These are phyloP conservation scores for Aspergillus hancockii DNA, from an alignment of 495 filamentous ascomycete species.

Conservation along the genomic window DNA sequence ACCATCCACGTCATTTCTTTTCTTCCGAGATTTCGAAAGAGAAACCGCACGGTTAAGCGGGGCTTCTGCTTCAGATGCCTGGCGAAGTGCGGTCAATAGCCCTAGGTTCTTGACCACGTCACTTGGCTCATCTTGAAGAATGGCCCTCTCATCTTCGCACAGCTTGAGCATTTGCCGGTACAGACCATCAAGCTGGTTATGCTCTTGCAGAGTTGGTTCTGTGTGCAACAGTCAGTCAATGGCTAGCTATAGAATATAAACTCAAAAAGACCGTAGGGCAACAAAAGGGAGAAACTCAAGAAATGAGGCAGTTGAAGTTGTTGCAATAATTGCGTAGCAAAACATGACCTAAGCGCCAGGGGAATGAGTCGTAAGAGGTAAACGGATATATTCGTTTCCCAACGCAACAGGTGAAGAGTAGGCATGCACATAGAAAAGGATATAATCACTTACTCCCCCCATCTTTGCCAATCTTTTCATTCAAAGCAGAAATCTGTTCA, in stretches of 20 bases:
- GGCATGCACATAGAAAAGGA: constrained; percentile 1
- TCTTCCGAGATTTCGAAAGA: constrained; percentile 59
- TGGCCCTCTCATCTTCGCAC: constrained; percentile 60
- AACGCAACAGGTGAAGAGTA: background rate
- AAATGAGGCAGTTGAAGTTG: background rate
- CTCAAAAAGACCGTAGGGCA: background rate
- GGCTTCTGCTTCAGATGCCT: constrained; percentile 59
- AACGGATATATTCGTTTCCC: background rate
- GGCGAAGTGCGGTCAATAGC: constrained; percentile 60
- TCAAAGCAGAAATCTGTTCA: constrained; percentile 54
- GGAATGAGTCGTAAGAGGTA: background rate
- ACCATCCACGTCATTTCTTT: constrained; percentile 70
- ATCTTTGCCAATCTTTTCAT: constrained; percentile 48
- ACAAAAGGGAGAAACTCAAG: background rate
- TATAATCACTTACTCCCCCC: constrained; percentile 42
- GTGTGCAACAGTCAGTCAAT: constrained; percentile 17
- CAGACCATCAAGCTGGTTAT: constrained; percentile 54
- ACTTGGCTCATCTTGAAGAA: constrained; percentile 58
- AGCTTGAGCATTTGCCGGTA: constrained; percentile 65
- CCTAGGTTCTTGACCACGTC: constrained; percentile 60
- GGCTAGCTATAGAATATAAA: constrained; percentile 1
- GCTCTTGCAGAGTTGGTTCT: constrained; percentile 43
- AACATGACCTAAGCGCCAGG: background rate
- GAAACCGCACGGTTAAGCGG: constrained; percentile 46
- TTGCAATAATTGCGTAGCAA: background rate